phyloP scores from a whole-genome alignment of 345 rosid genomes.

The Camelina sativa region DNA sequence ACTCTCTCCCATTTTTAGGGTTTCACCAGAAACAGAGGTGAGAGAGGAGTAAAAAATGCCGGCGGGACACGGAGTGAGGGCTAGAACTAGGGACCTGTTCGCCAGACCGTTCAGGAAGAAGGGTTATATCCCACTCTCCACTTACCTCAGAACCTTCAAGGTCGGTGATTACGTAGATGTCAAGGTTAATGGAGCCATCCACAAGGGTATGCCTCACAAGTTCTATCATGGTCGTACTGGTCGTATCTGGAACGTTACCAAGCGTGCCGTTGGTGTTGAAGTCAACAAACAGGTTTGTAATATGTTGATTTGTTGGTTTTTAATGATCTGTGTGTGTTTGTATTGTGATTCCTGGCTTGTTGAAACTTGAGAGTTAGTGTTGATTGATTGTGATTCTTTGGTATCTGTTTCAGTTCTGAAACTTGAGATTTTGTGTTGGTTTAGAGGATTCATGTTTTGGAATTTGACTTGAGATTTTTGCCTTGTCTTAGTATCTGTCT shows the following conservation, averaged over 20 bases:
- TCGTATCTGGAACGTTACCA: constrained; percentile 80
- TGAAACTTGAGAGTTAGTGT: neutral
- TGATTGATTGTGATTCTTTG: neutral
- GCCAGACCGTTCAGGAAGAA: constrained; percentile 74
- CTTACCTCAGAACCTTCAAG: constrained; percentile 68
- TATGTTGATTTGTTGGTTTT: neutral
- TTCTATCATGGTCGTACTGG: constrained; percentile 90
- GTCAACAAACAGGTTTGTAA: constrained; percentile 68
- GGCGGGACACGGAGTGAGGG: constrained; percentile 66
- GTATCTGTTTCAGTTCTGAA: neutral
- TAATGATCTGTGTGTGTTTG: neutral
- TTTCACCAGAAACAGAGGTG: neutral
- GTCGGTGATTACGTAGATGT: constrained; percentile 71
- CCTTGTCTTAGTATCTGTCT: no score
- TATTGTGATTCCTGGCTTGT: no score
- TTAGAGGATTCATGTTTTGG: neutral
- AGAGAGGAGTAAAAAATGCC: constrained; percentile 46
- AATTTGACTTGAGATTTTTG: no score
- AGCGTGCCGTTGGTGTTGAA: constrained; percentile 78
- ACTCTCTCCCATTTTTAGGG: neutral
- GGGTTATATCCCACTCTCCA: constrained; percentile 71
- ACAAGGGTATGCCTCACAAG: constrained; percentile 92
- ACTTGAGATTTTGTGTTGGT: neutral
- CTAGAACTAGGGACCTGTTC: constrained; percentile 70
- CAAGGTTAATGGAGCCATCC: constrained; percentile 78